A percentile compares a stretch with the other conserved stretches of the same genome.
These are phyloP conservation scores for Zymoseptoria brevis DNA, from an alignment of 2,329 filamentous ascomycete genomes.

Conservation along the genomic window DNA sequence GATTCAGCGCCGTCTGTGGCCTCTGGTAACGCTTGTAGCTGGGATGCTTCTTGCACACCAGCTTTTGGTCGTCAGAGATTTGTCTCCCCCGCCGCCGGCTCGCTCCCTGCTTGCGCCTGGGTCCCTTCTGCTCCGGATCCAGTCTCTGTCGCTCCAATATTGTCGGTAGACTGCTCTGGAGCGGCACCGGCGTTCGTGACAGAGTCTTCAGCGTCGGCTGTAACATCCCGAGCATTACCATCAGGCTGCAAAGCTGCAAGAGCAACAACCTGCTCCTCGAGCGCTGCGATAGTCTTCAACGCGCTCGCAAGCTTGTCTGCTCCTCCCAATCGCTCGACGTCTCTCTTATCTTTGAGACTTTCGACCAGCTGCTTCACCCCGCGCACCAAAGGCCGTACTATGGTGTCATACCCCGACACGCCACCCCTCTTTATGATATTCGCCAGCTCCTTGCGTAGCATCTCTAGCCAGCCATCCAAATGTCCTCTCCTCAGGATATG, in stretches of 20 bases:
- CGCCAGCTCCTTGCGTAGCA: not conserved
- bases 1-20: not conserved
- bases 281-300: not conserved
- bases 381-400: not conserved
- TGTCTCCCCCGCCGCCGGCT: not conserved
- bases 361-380: not conserved
- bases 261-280: not conserved
- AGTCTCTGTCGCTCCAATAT: not conserved
- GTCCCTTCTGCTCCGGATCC: not conserved
- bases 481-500: conserved; percentile 6
- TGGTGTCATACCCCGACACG: not conserved
- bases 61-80: too few species aligned
- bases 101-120: not conserved
- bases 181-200: not conserved
- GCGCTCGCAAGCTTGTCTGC: not conserved
- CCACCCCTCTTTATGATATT: not conserved
- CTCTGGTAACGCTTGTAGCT: not conserved
- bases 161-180: not conserved
- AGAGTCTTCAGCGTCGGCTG: too few species aligned
- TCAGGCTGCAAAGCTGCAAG: not conserved
- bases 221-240: not conserved
- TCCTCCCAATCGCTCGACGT: not conserved
- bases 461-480: conserved; percentile 3
- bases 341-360: not conserved
- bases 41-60: not conserved